Evolutionary conservation across 2,329 filamentous ascomycete species (phyloP).

Genomic region (Penicillium sp.): DNA sequence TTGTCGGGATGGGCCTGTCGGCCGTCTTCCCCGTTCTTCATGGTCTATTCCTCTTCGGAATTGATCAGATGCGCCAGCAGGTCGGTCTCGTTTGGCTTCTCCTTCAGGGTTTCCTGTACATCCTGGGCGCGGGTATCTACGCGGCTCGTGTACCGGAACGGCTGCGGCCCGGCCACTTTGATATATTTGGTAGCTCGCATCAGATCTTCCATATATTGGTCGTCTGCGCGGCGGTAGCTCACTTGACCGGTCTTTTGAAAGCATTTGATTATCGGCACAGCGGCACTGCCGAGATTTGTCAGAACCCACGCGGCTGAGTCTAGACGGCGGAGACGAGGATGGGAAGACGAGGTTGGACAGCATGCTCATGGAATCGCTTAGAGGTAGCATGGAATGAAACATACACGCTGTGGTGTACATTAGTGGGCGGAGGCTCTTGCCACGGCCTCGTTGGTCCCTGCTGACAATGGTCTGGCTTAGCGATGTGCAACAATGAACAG

Average conservation of each 20-base stretch:
- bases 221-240: slow-evolving; percentile 76
- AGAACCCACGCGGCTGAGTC: slow-evolving; percentile 29
- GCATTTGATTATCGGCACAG: slow-evolving; percentile 87
- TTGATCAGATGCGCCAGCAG: slow-evolving; percentile 66
- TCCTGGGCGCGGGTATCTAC: slow-evolving; percentile 83
- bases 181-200: slow-evolving; percentile 91
- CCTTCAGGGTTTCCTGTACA: slow-evolving; percentile 80
- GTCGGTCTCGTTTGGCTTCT: slow-evolving; percentile 84
- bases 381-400: slow-evolving; percentile 27
- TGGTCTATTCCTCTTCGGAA: slow-evolving; percentile 70
- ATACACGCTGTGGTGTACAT: slow-evolving; percentile 12
- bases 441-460: slow-evolving; percentile 16
- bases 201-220: slow-evolving; percentile 96
- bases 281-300: slow-evolving; percentile 58
- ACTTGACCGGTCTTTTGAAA: slow-evolving; percentile 78
- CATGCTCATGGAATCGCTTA: slow-evolving; percentile 26
- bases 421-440: neutral
- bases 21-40: slow-evolving; percentile 84
- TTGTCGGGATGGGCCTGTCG: slow-evolving; percentile 82
- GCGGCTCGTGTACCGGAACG: slow-evolving; percentile 85
- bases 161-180: slow-evolving; percentile 75
- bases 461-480: slow-evolving; percentile 26
- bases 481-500: slow-evolving; percentile 30
- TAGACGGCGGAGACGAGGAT: slow-evolving; percentile 7
- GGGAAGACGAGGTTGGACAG: slow-evolving; percentile 25